Base-by-base conservation (phyloP, 805 yeast genomes). In the Metschnikowia hibisci region DNA sequence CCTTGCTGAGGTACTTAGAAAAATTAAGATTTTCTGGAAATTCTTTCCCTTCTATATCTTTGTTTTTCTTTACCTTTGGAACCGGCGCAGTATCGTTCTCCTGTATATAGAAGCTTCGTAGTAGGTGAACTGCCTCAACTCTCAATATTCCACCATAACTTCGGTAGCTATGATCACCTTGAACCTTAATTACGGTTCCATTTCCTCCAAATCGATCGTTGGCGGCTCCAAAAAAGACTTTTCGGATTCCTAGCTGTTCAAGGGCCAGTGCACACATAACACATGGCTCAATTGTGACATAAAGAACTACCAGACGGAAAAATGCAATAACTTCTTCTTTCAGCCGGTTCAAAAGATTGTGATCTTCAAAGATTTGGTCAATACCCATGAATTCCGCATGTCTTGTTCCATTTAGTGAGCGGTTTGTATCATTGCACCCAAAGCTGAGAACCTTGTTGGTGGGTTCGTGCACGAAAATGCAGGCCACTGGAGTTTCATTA, bases 231-330 rank as follows among this genome's bases (percentile, higher is more conserved):
- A 87, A 93, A 35, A 81, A 81, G 1, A 91, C 96, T 32, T 71
- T 69, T 25, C 78, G 64, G 9, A 93, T 79, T 1, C 84, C 83
- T 35, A 90, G 61, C 54, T 93, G 99, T 45, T 90, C 74, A 32
- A 93, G 64, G 2, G 96, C 89, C 32, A 93, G 81, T 0, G 96
- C 98, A 67, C 99, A 93, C 99, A 93, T 93, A 6, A 93, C 84
- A 60, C 99, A 93, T 0, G 99, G 99, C 63, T 93, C 99, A 0
- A 93, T 97, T 0, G 98, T 89, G 20, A 93, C 99, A 61, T 89
- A 91, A 6, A 93, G 70, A 25, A 79, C 81, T 3, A 86, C 71
- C 20, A 81, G 76, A 30, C 62, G 55, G 54, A 87, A 78, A 8
- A 77, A 60, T 1, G 58, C 48, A 18, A 55, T 50, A 10, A 70